Base-by-base conservation (phyloP, 192 early-diverging fungal genomes). In the Helicostylum pulchrum region DNA sequence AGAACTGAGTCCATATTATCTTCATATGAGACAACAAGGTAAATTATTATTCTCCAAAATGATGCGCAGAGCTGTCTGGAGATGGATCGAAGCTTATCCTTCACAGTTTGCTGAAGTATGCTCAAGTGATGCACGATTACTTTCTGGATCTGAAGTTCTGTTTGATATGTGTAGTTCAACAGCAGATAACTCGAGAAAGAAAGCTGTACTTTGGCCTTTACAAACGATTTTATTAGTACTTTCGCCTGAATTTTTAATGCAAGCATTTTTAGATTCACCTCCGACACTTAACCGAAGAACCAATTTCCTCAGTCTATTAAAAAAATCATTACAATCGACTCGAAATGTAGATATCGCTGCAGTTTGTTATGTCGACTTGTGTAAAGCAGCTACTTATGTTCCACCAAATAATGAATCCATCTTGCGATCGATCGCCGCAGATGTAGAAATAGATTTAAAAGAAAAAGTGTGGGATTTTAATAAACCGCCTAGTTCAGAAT, bases 51-150 rank as follows among this genome's bases (percentile, higher is more conserved):
- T 20, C 76, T 94, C 64, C 77, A 92, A 30, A 85, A 88, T 43
- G 85, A 81, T 95, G 54, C 82, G 91, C 30, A 85, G 87, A 20
- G 87, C 84, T 4, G 90, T 97, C 61, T 96, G 93, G 94, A 88
- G 87, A 75, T 97, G 92, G 86, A 93, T 97, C 20, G 86, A 91
- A 46, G 77, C 85, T 9, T 94, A 88, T 63, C 87, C 90, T 3
- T 70, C 78, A 15, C 90, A 94, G 53, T 96, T 92, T 66, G 82
- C 86, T 34, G 80, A 83, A 59, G 78, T 94, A 42, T 90, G 88
- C 67, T 77, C 79, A 54, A 83, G 65, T 3, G 62, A 71, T 21
- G 74, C 70, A 45, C 72, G 80, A 5, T 62, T 83, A 46, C 76
- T 82, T 17, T 78, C 83, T 14, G 77, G 80, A 4, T 87, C 91